Percentiles rank a stretch among this genome's conserved stretches.
Conservation (phyloP, 2,329 filamentous ascomycete species). For the Metarhizium rileyi region DNA sequence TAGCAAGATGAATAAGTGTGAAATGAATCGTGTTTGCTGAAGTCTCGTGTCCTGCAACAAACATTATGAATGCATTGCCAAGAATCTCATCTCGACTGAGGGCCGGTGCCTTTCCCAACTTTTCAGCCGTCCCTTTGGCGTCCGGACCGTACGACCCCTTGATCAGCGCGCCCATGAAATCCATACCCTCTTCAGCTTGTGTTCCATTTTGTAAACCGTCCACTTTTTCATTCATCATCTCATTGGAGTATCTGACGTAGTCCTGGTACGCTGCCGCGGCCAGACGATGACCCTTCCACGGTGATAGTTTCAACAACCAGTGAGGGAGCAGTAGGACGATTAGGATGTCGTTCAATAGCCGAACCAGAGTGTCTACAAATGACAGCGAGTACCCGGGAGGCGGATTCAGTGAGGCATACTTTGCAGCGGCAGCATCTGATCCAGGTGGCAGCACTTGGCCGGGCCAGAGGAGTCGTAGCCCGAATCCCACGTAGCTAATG, state of each 20-base stretch:
- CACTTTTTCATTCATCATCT: slow-evolving; percentile 54
- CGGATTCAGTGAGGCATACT: slow-evolving; percentile 37
- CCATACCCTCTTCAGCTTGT: slow-evolving; percentile 36
- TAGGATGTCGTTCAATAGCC: slow-evolving; percentile 53
- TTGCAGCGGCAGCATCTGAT: slow-evolving; percentile 33
- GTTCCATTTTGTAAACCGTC: slow-evolving; percentile 27
- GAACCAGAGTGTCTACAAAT: slow-evolving; percentile 53
- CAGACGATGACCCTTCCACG: slow-evolving; percentile 39
- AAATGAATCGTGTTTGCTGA: slow-evolving; percentile 69
- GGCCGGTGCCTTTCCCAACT: slow-evolving; percentile 19
- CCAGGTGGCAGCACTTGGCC: slow-evolving; percentile 42
- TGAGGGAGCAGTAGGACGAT: slow-evolving; percentile 49
- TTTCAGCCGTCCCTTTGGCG: slow-evolving; percentile 16
- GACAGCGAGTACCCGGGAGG: slow-evolving; percentile 50
- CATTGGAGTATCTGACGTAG: slow-evolving; percentile 60
- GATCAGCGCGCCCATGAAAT: slow-evolving; percentile 39
- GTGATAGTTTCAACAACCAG: slow-evolving; percentile 44
- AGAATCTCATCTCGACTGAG: slow-evolving; percentile 57
- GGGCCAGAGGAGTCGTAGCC: slow-evolving; percentile 50
- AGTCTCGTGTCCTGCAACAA: slow-evolving; percentile 72
- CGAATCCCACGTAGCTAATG: slow-evolving; percentile 62
- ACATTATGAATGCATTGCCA: slow-evolving; percentile 61
- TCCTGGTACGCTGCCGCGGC: slow-evolving; percentile 49
- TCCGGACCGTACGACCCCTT: slow-evolving; percentile 2
- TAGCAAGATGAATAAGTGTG: slow-evolving; percentile 56